Evolutionary conservation across 2,329 filamentous ascomycete species (phyloP).

Genomic region (Paraconiothyrium sp.): DNA sequence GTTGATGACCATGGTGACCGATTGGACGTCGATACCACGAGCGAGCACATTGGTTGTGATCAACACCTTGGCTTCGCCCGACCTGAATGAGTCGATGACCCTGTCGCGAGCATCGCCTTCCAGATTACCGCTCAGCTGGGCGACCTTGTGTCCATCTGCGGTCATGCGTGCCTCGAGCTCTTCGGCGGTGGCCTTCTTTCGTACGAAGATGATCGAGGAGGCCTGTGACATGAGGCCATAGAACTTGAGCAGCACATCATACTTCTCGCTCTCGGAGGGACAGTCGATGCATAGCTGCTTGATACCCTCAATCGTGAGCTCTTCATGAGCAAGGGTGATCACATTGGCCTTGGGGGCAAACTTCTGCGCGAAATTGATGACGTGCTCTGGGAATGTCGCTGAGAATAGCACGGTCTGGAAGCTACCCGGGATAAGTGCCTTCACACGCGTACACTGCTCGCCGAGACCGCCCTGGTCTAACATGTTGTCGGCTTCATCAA

Average conservation of each 20-base stretch:
- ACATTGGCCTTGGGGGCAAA: slow-evolving; percentile 89
- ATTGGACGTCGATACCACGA: slow-evolving; percentile 91
- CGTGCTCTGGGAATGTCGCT: slow-evolving; percentile 88
- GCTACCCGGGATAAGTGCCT: slow-evolving; percentile 77
- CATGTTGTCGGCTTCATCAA: slow-evolving; percentile 99
- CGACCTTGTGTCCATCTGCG: slow-evolving; percentile 89
- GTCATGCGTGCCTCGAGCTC: slow-evolving; percentile 88
- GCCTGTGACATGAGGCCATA: slow-evolving; percentile 97
- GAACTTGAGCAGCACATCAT: slow-evolving; percentile 86
- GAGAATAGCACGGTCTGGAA: slow-evolving; percentile 96
- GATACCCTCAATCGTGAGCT: slow-evolving; percentile 95
- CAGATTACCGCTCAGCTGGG: slow-evolving; percentile 86
- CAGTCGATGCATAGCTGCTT: slow-evolving; percentile 99
- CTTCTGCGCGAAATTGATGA: slow-evolving; percentile 81
- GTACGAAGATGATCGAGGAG: slow-evolving; percentile 97
- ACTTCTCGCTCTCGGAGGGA: slow-evolving; percentile 81
- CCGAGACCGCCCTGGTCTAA: slow-evolving; percentile 93
- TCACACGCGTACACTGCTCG: slow-evolving; percentile 92
- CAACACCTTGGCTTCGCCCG: slow-evolving; percentile 88
- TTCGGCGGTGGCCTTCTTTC: slow-evolving; percentile 75
- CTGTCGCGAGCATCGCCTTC: slow-evolving; percentile 84
- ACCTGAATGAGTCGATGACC: slow-evolving; percentile 86
- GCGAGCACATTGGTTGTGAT: slow-evolving; percentile 98
- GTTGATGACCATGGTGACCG: slow-evolving; percentile 98
- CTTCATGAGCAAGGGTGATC: slow-evolving; percentile 86